phyloP scores from a whole-genome alignment of 2,329 filamentous ascomycete genomes.

The Ustulina deusta region DNA sequence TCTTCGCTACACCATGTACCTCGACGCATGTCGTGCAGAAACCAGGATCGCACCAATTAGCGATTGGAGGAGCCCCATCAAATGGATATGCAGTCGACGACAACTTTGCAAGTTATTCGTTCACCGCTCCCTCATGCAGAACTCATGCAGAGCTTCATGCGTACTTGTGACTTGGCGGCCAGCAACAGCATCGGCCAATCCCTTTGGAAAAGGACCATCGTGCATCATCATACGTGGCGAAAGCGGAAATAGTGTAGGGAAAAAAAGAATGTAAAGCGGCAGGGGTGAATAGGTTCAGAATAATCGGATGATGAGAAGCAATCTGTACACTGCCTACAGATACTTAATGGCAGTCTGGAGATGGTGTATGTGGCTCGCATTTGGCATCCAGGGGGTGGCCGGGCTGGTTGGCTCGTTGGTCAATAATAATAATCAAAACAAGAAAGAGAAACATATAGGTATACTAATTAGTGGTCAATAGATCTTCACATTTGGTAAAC shows the following conservation, averaged over 20 bases:
- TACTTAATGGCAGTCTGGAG: not conserved
- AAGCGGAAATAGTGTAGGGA: conserved; percentile 30
- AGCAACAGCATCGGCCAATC: conserved; percentile 45
- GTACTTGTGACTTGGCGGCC: conserved; percentile 42
- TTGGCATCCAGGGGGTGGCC: no score
- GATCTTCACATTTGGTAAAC: conserved; percentile 4
- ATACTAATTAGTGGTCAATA: conserved; percentile 1
- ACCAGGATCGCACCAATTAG: conserved; percentile 30
- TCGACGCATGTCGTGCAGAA: conserved; percentile 38
- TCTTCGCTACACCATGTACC: conserved; percentile 14
- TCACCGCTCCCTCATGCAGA: conserved; percentile 45
- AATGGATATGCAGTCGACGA: conserved; percentile 30
- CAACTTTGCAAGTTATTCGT: conserved; percentile 40
- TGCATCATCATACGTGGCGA: conserved; percentile 44
- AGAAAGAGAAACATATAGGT: not conserved
- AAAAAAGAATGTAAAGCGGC: not conserved
- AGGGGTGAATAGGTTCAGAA: conserved; percentile 9
- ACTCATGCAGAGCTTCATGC: conserved; percentile 37
- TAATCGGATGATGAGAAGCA: conserved; percentile 12
- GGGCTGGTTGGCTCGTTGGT: no score
- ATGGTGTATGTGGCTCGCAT: not conserved
- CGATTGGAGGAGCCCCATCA: conserved; percentile 15
- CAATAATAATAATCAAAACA: not conserved
- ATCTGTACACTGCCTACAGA: not conserved
- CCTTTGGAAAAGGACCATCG: conserved; percentile 37